These are phyloP conservation scores for Taphrina populina DNA, from an alignment of 1,139 yeast genomes.

Conservation along the genomic window DNA sequence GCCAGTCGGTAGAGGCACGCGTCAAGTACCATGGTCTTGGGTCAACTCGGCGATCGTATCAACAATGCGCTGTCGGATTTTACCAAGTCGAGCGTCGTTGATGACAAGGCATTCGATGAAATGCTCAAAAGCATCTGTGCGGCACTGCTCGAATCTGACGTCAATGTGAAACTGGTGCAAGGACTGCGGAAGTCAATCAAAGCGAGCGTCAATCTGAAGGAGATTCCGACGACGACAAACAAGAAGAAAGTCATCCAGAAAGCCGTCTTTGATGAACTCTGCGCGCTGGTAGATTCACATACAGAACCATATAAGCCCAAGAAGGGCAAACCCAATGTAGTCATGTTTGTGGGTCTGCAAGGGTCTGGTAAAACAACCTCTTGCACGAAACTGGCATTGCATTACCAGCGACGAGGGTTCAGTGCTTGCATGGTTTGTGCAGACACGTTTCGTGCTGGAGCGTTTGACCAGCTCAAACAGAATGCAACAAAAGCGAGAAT, in stretches of 20 bases:
- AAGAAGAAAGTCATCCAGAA: conserved; percentile 82
- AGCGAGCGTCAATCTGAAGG: conserved; percentile 55
- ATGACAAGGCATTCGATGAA: conserved; percentile 60
- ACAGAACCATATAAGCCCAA: conserved; percentile 76
- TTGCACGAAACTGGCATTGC: conserved; percentile 93
- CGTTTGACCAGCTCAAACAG: conserved; percentile 96
- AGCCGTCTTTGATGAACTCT: conserved; percentile 84
- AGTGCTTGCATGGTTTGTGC: conserved; percentile 97
- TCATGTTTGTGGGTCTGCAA: conserved; percentile 97
- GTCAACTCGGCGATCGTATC: conserved; percentile 87
- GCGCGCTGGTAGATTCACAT: conserved; percentile 72
- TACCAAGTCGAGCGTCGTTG: conserved; percentile 60
- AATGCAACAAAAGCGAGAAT: conserved; percentile 93
- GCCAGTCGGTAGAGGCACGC: too few species aligned
- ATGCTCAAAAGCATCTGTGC: conserved; percentile 86
- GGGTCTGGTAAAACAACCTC: conserved; percentile 99
- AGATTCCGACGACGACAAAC: conserved; percentile 54
- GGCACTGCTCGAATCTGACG: conserved; percentile 89
- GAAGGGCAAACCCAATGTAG: conserved; percentile 68
- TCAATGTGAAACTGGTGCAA: conserved; percentile 79
- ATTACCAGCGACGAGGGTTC: conserved; percentile 88
- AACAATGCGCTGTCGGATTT: conserved; percentile 72
- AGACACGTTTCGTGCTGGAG: conserved; percentile 99
- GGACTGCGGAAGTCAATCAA: conserved; percentile 72
- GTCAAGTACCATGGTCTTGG: conserved; percentile 81